phyloP scores from a whole-genome alignment of 2,329 filamentous ascomycete genomes.

The Trichophyton mentagrophytes region DNA sequence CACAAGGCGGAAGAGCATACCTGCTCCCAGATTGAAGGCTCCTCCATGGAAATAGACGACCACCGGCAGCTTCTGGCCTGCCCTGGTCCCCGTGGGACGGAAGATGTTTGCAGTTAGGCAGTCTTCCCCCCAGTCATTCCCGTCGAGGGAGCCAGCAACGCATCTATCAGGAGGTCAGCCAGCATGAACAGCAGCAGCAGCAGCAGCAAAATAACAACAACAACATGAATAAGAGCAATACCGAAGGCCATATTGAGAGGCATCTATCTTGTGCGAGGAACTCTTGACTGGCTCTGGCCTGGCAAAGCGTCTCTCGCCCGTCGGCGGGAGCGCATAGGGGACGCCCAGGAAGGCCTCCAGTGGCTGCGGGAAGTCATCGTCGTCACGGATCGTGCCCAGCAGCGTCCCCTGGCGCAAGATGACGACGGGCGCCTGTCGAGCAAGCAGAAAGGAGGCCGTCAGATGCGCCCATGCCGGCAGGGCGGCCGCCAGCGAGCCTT shows the following conservation, averaged over 20 bases:
- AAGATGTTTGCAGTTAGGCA: constrained; percentile 33
- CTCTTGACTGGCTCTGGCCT: constrained; percentile 23
- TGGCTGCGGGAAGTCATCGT: constrained; percentile 15
- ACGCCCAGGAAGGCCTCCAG: constrained; percentile 37
- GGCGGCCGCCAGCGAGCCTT: constrained; percentile 4
- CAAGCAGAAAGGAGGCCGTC: constrained; percentile 2
- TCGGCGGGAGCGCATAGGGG: constrained; percentile 34
- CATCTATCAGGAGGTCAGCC: constrained; percentile 8
- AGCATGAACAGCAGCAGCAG: not conserved
- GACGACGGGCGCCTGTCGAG: constrained; percentile 10
- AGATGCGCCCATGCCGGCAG: constrained; percentile 9
- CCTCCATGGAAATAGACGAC: constrained; percentile 33
- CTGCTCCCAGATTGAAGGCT: constrained; percentile 24
- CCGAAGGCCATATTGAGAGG: constrained; percentile 22
- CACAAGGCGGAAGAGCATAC: constrained; percentile 5
- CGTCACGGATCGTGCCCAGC: constrained; percentile 18
- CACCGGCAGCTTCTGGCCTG: constrained; percentile 23
- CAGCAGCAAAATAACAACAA: not conserved
- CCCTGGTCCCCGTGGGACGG: constrained; percentile 17
- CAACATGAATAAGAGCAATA: not conserved
- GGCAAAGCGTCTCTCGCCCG: constrained; percentile 33
- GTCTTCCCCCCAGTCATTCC: constrained; percentile 33
- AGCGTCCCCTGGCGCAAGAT: constrained; percentile 21
- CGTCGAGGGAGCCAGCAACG: constrained; percentile 7
- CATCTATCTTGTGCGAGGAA: constrained; percentile 23